Percentiles rank a stretch among this genome's conserved stretches.
phyloP scores from a whole-genome alignment of 2,329 filamentous ascomycete species.

The Cladophialophora carrionii region DNA sequence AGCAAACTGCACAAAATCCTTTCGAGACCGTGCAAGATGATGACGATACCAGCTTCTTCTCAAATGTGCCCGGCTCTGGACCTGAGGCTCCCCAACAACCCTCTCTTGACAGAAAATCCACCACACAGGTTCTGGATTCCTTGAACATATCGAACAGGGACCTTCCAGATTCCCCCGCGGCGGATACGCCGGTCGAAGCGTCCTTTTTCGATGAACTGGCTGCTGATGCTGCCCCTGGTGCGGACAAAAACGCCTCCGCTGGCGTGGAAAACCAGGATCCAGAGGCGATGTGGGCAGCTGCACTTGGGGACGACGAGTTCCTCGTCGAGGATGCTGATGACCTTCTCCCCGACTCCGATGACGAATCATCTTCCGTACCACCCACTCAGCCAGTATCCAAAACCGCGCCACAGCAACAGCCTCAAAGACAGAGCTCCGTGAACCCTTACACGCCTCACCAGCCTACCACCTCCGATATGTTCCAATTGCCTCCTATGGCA shows the following conservation, averaged over 20 bases:
- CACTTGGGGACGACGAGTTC: slow-evolving; percentile 73
- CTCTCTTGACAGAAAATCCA: slow-evolving; percentile 68
- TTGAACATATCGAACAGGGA: slow-evolving; percentile 45
- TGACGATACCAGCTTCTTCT: slow-evolving; percentile 31
- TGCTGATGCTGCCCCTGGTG: slow-evolving; percentile 10
- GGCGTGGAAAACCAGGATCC: slow-evolving; percentile 61
- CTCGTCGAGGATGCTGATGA: slow-evolving; percentile 75
- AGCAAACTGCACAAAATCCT: slow-evolving; percentile 8
- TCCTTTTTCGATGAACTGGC: slow-evolving; percentile 34
- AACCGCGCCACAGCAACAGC: slow-evolving; percentile 33
- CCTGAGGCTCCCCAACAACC: slow-evolving; percentile 11
- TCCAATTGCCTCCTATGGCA: slow-evolving; percentile 42
- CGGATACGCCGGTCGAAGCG: slow-evolving; percentile 38
- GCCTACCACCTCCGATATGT: slow-evolving; percentile 54
- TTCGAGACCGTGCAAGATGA: slow-evolving; percentile 23
- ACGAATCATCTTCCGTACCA: slow-evolving; percentile 38
- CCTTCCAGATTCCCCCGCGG: slow-evolving; percentile 41
- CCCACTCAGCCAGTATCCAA: slow-evolving; percentile 22
- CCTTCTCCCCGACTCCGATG: slow-evolving; percentile 72
- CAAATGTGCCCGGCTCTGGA: slow-evolving; percentile 3
- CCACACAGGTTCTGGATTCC: slow-evolving; percentile 65
- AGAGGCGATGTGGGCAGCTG: slow-evolving; percentile 80
- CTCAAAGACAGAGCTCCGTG: slow-evolving; percentile 35
- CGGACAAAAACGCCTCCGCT: slow-evolving; percentile 11
- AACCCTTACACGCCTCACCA: slow-evolving; percentile 58